phyloP scores from a whole-genome alignment of 345 rosid genomes.

The Euphorbia peplus region DNA sequence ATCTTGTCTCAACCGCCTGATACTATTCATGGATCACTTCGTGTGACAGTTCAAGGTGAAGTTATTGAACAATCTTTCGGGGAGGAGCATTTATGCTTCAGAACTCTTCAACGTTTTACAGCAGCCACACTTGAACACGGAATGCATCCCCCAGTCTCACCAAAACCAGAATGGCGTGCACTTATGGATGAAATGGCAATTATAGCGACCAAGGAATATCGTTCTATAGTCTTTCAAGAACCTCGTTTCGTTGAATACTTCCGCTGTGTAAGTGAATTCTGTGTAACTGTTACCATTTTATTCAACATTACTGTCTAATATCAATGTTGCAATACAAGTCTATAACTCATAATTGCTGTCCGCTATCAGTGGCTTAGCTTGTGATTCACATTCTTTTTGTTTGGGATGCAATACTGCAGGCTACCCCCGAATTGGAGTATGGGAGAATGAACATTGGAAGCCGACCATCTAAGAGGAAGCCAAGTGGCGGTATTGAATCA shows the following conservation, averaged over 20 bases:
- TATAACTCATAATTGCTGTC: neutral
- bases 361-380: too few species aligned
- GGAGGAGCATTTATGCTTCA: constrained; percentile 91
- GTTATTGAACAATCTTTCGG: constrained; percentile 97
- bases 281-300: neutral
- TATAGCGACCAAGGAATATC: constrained; percentile 84
- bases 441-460: constrained; percentile 99
- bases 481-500: constrained; percentile 93
- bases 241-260: constrained; percentile 96
- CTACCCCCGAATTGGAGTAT: constrained; percentile 93
- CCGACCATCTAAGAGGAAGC: constrained; percentile 93
- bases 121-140: constrained; percentile 99
- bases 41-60: constrained; percentile 92
- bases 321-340: neutral
- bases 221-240: constrained; percentile 85
- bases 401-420: constrained; percentile 40
- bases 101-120: constrained; percentile 94
- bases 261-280: constrained; percentile 65
- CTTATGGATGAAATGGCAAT: constrained; percentile 91
- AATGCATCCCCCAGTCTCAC: constrained; percentile 90
- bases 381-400: neutral
- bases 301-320: neutral
- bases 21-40: constrained; percentile 86
- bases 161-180: constrained; percentile 92
- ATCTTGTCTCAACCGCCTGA: constrained; percentile 98